These are phyloP conservation scores for Nitzschia inconspicua DNA, from an alignment of 108 stramenopile species.

Conservation along the genomic window DNA sequence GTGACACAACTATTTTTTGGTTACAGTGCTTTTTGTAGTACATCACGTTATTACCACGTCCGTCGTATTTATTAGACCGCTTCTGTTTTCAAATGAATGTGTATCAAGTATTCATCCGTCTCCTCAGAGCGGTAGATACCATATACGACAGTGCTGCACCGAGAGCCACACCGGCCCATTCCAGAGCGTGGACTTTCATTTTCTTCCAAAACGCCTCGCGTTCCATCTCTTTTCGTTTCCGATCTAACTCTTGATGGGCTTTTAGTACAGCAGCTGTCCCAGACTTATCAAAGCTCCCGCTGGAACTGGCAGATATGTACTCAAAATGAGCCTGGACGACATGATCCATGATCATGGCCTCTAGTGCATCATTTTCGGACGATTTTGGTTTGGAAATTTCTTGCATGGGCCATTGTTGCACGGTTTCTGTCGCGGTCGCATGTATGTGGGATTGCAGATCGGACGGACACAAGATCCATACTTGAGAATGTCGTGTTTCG, in stretches of 20 bases:
- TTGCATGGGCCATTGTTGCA: constrained; percentile 34
- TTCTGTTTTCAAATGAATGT: too few relatives aligned
- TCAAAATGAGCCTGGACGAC: constrained; percentile 78
- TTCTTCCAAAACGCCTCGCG: constrained; percentile 46
- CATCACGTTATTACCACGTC: too few relatives aligned
- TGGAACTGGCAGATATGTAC: constrained; percentile 55
- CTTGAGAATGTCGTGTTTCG: constrained; percentile 80
- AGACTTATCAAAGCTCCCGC: constrained; percentile 21
- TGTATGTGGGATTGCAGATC: neutral
- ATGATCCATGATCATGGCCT: constrained; percentile 55
- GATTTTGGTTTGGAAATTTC: constrained; percentile 24
- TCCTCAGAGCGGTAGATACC: constrained; percentile 23
- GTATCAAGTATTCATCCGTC: constrained; percentile 18
- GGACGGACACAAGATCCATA: constrained; percentile 55
- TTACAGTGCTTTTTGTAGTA: too few relatives aligned
- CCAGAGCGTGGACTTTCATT: constrained; percentile 20
- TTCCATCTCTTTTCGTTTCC: constrained; percentile 37
- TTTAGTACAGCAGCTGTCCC: constrained; percentile 31
- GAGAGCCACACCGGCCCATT: constrained; percentile 41
- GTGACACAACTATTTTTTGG: too few relatives aligned
- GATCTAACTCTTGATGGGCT: constrained; percentile 34
- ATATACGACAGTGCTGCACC: constrained; percentile 50
- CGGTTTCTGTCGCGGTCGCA: neutral
- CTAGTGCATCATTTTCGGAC: constrained; percentile 45
- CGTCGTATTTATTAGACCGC: too few relatives aligned